These are phyloP conservation scores for Calonectria leucothoes DNA, from an alignment of 2,329 filamentous ascomycete genomes.

Conservation along the genomic window DNA sequence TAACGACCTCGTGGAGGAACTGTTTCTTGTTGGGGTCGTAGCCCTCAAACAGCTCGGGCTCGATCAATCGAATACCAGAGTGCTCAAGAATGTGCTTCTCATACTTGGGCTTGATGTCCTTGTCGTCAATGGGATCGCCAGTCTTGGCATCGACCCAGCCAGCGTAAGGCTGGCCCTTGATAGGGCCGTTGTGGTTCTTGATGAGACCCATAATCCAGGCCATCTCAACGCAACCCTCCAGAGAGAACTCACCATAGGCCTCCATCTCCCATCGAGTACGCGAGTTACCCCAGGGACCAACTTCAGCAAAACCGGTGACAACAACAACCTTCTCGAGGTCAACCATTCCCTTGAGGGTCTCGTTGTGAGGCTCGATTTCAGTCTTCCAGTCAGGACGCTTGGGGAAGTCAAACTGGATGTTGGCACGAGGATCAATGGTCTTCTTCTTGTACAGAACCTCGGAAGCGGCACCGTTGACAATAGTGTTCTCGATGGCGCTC, in stretches of 20 bases:
- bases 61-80: constrained; percentile 96
- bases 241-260: constrained; percentile 93
- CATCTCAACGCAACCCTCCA: constrained; percentile 99
- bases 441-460: constrained; percentile 96
- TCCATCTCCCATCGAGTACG: constrained; percentile 99
- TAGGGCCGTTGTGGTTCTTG: constrained; percentile 95
- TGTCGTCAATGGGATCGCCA: constrained; percentile 95
- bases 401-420: constrained; percentile 98
- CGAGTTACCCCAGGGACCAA: constrained; percentile 98
- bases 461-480: constrained; percentile 93
- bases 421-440: constrained; percentile 91
- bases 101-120: constrained; percentile 97
- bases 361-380: constrained; percentile 90
- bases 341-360: constrained; percentile 94
- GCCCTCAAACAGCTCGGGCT: constrained; percentile 95
- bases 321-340: constrained; percentile 98
- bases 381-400: constrained; percentile 89
- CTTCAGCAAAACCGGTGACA: constrained; percentile 94
- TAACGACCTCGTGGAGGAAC: constrained; percentile 95
- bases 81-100: constrained; percentile 97
- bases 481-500: constrained; percentile 95
- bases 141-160: constrained; percentile 97
- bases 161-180: constrained; percentile 97
- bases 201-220: constrained; percentile 99
- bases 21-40: constrained; percentile 99